A percentile compares a stretch with the other conserved stretches of the same genome.
phyloP scores from a whole-genome alignment of 495 filamentous ascomycete genomes.

The Sordaria brevicollis region DNA sequence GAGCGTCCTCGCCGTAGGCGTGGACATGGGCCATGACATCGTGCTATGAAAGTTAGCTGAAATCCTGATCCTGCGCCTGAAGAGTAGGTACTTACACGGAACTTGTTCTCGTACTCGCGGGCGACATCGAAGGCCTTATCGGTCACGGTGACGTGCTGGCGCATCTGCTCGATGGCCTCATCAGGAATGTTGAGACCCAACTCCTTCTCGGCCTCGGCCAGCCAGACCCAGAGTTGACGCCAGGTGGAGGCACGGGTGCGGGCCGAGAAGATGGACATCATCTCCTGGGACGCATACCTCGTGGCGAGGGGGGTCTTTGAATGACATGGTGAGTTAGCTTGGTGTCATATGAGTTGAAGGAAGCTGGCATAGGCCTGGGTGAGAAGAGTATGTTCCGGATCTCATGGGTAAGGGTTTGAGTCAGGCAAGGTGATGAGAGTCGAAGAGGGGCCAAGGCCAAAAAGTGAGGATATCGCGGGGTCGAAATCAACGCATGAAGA shows the following conservation, averaged over 20 bases:
- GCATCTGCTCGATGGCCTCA: constrained; percentile 68
- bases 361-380: neutral
- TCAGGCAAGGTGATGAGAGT: neutral
- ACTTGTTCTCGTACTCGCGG: constrained; percentile 56
- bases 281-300: constrained; percentile 57
- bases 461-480: neutral
- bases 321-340: constrained; percentile 12
- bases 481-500: neutral
- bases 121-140: constrained; percentile 74
- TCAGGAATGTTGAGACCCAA: constrained; percentile 53
- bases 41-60: constrained; percentile 14
- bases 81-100: constrained; percentile 7
- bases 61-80: neutral
- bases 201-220: constrained; percentile 74
- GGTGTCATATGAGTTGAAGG: neutral
- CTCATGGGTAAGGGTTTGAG: neutral
- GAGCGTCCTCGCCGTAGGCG: constrained; percentile 65
- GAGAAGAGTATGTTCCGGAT: neutral
- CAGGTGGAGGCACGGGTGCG: constrained; percentile 63
- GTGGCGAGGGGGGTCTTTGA: constrained; percentile 56
- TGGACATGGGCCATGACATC: constrained; percentile 51
- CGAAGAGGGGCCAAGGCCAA: neutral
- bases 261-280: constrained; percentile 57
- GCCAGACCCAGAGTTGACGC: constrained; percentile 73
- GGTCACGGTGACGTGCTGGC: constrained; percentile 55